Evolutionary conservation across 768 basidiomycete species (phyloP).

Genomic region (Lactarius evosmus): DNA sequence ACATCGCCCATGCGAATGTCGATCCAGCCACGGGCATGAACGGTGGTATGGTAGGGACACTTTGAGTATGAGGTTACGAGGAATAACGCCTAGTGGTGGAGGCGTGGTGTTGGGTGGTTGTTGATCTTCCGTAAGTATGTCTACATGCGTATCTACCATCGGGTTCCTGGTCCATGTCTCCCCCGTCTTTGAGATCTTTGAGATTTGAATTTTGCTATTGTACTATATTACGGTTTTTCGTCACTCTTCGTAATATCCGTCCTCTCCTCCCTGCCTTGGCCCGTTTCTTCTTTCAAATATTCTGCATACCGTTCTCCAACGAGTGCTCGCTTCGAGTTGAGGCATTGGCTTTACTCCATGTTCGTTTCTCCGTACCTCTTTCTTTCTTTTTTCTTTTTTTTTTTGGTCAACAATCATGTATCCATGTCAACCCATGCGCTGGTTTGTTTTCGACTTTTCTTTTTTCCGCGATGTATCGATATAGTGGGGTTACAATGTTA

Average conservation of each 20-base stretch:
- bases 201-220: neutral
- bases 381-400: too few species aligned
- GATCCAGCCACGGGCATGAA: neutral
- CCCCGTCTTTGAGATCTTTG: neutral
- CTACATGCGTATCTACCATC: neutral
- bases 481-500: neutral
- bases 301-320: too few species aligned
- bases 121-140: neutral
- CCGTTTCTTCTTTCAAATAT: too few species aligned
- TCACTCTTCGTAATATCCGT: neutral
- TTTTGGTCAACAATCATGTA: too few species aligned
- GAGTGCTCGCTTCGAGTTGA: too few species aligned
- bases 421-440: neutral
- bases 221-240: neutral
- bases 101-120: neutral
- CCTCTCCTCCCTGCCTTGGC: too few species aligned
- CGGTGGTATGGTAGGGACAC: neutral
- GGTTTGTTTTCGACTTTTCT: neutral
- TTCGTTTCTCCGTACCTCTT: too few species aligned
- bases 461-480: neutral
- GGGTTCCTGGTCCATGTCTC: too few species aligned
- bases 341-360: too few species aligned
- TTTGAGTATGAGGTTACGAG: too few species aligned
- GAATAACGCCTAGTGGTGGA: too few species aligned
- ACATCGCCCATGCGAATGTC: neutral